A percentile compares a stretch with the other conserved stretches of the same genome.
These are phyloP conservation scores for Decorospora gaudefroyi DNA, from an alignment of 2,329 filamentous ascomycete genomes.

Conservation along the genomic window DNA sequence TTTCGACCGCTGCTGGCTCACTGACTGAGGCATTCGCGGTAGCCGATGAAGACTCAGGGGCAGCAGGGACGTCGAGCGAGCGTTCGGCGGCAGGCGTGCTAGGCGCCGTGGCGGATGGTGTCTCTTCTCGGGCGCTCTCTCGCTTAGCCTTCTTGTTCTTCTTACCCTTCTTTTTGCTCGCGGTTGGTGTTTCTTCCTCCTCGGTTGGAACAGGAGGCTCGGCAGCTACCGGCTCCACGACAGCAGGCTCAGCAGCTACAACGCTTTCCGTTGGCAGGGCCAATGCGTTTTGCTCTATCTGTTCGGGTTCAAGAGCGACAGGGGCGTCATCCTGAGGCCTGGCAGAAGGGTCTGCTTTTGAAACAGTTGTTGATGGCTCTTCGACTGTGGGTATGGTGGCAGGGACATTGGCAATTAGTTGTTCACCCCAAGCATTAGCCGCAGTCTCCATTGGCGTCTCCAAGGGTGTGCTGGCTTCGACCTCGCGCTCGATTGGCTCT, in stretches of 20 bases:
- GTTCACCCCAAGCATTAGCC: conserved; percentile 9
- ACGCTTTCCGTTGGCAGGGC: background rate
- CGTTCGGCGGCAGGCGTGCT: conserved; percentile 11
- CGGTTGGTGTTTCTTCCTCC: conserved; percentile 8
- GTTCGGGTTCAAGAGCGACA: background rate
- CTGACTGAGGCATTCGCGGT: background rate
- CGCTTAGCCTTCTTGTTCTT: conserved; percentile 35
- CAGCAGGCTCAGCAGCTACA: background rate
- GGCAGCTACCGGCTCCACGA: background rate
- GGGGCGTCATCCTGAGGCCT: conserved; percentile 1
- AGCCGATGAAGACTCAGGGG: background rate
- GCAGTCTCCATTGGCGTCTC: conserved; percentile 7
- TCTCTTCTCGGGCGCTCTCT: conserved; percentile 21
- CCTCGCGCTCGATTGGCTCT: conserved; percentile 1
- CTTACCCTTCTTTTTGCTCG: conserved; percentile 35
- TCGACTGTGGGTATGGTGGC: background rate
- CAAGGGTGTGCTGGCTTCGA: background rate
- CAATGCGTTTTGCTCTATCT: background rate
- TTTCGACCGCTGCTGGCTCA: background rate
- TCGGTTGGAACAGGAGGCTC: conserved; percentile 1
- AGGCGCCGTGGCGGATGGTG: conserved; percentile 10
- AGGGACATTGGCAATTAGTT: background rate
- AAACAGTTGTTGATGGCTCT: background rate
- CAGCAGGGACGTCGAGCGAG: conserved; percentile 4
- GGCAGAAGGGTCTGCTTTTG: background rate